Percentiles rank a stretch among this genome's conserved stretches.
Evolutionary conservation across 208 protist species (phyloP).

Genomic region (Endotrypanum monterogeii): DNA sequence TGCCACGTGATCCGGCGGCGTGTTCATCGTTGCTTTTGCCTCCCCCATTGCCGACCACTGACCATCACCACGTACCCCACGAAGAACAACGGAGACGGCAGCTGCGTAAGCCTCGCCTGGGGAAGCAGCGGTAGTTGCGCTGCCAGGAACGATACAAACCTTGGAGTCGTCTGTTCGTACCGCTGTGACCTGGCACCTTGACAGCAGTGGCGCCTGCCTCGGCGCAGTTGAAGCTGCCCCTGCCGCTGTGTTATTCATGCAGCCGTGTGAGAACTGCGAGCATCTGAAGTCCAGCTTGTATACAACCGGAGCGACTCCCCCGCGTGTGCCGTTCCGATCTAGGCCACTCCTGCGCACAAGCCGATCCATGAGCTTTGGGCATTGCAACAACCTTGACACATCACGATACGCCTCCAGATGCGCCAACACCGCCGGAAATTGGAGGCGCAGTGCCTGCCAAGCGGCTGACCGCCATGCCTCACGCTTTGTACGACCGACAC

Average conservation of each 20-base stretch:
- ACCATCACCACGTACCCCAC: background rate
- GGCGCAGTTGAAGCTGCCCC: background rate
- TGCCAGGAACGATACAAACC: constrained; percentile 9
- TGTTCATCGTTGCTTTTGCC: background rate
- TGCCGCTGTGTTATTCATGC: background rate
- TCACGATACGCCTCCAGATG: constrained; percentile 48
- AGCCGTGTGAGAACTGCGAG: background rate
- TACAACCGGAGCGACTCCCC: background rate
- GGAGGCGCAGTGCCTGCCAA: constrained; percentile 46
- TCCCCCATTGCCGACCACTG: background rate
- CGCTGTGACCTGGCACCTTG: constrained; percentile 2
- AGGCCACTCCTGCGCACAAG: background rate
- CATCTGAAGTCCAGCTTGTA: constrained; percentile 13
- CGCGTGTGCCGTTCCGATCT: background rate
- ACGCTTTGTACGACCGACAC: constrained; percentile 45
- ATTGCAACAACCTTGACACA: constrained; percentile 26
- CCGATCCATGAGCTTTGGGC: constrained; percentile 21
- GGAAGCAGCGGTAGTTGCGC: constrained; percentile 4
- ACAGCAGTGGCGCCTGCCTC: background rate
- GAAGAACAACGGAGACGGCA: constrained; percentile 12
- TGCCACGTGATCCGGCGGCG: background rate
- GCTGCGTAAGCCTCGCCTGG: constrained; percentile 18
- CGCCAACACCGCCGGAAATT: constrained; percentile 45
- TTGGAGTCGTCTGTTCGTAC: constrained; percentile 7
- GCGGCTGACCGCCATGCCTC: constrained; percentile 63